These are phyloP conservation scores for Plasmodium adleri DNA, from an alignment of 169 alveolate species.

Conservation along the genomic window DNA sequence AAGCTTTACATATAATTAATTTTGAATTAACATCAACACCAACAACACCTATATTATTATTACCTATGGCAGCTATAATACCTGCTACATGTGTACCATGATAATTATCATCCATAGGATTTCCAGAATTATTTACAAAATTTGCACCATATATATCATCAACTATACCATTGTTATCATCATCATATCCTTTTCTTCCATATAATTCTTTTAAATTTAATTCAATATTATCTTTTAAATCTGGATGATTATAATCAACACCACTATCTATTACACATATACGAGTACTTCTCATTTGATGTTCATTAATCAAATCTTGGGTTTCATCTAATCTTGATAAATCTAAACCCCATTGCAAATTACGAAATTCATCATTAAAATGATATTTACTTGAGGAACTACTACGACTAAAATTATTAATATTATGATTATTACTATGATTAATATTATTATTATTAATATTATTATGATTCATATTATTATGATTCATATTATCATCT, in stretches of 20 bases:
- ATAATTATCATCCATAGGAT: constrained; percentile 87
- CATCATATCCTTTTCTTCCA: constrained; percentile 84
- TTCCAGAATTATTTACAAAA: constrained; percentile 80
- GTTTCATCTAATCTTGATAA: constrained; percentile 64
- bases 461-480: not conserved
- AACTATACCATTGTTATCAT: constrained; percentile 84
- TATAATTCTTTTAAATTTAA: constrained; percentile 83
- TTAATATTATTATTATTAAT: not conserved
- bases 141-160: constrained; percentile 89
- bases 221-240: constrained; percentile 84
- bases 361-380: constrained; percentile 63
- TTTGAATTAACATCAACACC: constrained; percentile 74
- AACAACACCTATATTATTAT: constrained; percentile 31
- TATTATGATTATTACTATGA: not conserved
- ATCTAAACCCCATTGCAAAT: constrained; percentile 73
- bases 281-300: constrained; percentile 15
- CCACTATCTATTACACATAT: constrained; percentile 91
- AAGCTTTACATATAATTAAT: constrained; percentile 78
- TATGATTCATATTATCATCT: too few relatives aligned
- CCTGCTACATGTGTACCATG: constrained; percentile 91
- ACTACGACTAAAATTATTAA: not conserved
- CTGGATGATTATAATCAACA: constrained; percentile 88
- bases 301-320: constrained; percentile 3
- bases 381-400: not conserved
- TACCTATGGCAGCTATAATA: constrained; percentile 71